Conservation (phyloP, 805 yeast species). For the Lachancea kluyveri region DNA sequence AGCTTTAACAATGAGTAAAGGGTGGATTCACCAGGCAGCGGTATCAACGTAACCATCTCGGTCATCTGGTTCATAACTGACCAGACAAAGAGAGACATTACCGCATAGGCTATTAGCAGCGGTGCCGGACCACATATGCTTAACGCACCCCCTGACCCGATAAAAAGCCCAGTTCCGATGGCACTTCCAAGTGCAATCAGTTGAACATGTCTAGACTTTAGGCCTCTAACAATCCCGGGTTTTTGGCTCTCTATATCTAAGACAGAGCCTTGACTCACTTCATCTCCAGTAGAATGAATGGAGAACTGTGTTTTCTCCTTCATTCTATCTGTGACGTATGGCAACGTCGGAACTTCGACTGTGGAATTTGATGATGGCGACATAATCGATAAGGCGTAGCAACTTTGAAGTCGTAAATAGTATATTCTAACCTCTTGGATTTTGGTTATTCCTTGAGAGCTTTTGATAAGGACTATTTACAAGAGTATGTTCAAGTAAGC, state of each 20-base stretch:
- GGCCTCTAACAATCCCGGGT: slow-evolving; percentile 7
- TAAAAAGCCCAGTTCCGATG: slow-evolving; percentile 74
- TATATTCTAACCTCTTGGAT: too few species aligned
- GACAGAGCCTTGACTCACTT: slow-evolving; percentile 1
- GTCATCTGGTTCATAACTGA: slow-evolving; percentile 46
- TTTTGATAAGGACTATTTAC: too few species aligned
- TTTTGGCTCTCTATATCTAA: neutral
- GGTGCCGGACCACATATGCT: slow-evolving; percentile 63
- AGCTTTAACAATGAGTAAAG: slow-evolving; percentile 11
- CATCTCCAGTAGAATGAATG: too few species aligned
- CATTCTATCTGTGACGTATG: neutral
- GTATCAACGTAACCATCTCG: slow-evolving; percentile 55
- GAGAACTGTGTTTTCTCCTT: slow-evolving; percentile 2
- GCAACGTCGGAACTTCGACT: slow-evolving; percentile 2
- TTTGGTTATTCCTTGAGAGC: too few species aligned
- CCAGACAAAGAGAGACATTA: slow-evolving; percentile 51
- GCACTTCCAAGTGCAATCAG: slow-evolving; percentile 37
- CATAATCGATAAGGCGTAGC: too few species aligned
- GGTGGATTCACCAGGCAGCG: slow-evolving; percentile 51
- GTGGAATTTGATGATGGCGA: too few species aligned
- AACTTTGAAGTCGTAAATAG: too few species aligned
- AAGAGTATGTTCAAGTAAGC: too few species aligned
- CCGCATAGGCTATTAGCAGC: slow-evolving; percentile 49
- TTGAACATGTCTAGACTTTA: slow-evolving; percentile 14
- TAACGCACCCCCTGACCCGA: slow-evolving; percentile 60